Conservation (phyloP, 148 eudicot species). For the Oxyria digyna region DNA sequence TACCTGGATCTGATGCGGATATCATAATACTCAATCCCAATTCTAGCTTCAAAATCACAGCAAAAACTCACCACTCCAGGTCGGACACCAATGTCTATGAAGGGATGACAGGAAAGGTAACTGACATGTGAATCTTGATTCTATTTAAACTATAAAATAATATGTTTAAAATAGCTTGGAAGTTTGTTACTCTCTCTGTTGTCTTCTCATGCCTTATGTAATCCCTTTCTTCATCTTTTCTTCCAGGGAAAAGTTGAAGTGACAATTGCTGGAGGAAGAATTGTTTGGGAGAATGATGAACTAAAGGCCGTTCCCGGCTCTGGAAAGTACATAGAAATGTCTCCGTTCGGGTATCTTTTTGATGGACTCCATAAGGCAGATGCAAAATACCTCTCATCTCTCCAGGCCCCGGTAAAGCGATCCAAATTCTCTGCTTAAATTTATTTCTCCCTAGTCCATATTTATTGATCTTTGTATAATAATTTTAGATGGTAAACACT, state of each 20-base stretch:
- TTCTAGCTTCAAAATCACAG: conserved; percentile 66
- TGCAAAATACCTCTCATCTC: conserved; percentile 51
- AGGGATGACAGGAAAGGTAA: conserved; percentile 83
- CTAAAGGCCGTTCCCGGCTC: conserved; percentile 59
- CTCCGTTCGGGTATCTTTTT: conserved; percentile 67
- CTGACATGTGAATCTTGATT: neutral
- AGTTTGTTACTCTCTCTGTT: neutral
- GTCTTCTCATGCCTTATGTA: neutral
- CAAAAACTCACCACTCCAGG: conserved; percentile 59
- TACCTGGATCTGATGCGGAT: conserved; percentile 96
- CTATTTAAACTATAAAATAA: neutral
- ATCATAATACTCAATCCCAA: conserved; percentile 85
- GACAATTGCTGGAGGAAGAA: conserved; percentile 83
- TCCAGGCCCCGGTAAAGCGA: conserved; percentile 74
- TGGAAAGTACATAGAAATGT: conserved; percentile 78
- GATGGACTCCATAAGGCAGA: conserved; percentile 76
- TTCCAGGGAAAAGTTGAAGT: conserved; percentile 83
- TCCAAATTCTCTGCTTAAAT: conserved; percentile 24
- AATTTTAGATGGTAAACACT: neutral
- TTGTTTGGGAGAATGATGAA: conserved; percentile 73
- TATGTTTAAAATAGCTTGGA: neutral
- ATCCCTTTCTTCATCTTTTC: conserved; percentile 7
- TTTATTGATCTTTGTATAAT: neutral
- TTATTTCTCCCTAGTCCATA: neutral
- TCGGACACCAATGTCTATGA: conserved; percentile 88